phyloP scores from a whole-genome alignment of 805 yeast genomes.

The Lachancea waltii region DNA sequence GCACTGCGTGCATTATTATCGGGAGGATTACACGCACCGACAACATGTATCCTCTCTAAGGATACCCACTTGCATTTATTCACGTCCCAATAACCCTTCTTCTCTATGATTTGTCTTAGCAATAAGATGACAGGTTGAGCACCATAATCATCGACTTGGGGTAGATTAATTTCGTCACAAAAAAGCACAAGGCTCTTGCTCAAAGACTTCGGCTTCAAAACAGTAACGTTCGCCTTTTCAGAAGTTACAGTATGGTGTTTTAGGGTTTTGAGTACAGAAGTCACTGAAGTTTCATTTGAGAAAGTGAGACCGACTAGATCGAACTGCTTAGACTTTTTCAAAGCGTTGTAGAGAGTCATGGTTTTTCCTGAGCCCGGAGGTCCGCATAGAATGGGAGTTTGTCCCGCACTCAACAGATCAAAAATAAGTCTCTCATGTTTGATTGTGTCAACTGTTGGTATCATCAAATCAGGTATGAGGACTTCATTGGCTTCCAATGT shows the following conservation, averaged over 20 bases:
- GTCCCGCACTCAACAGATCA: slow-evolving; percentile 47
- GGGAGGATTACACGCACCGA: slow-evolving; percentile 95
- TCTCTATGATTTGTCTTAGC: slow-evolving; percentile 67
- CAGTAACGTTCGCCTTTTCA: slow-evolving; percentile 44
- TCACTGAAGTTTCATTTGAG: slow-evolving; percentile 71
- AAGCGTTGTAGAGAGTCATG: slow-evolving; percentile 71
- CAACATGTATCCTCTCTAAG: slow-evolving; percentile 61
- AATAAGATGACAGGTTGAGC: slow-evolving; percentile 67
- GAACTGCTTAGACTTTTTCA: slow-evolving; percentile 50
- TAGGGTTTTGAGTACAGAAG: slow-evolving; percentile 51
- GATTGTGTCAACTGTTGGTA: slow-evolving; percentile 75
- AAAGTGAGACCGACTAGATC: slow-evolving; percentile 69
- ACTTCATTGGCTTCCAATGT: slow-evolving; percentile 56
- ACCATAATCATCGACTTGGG: slow-evolving; percentile 62
- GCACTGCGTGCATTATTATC: slow-evolving; percentile 66
- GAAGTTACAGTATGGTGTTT: slow-evolving; percentile 67
- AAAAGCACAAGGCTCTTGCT: slow-evolving; percentile 76
- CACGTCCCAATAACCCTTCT: slow-evolving; percentile 70
- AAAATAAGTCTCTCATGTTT: slow-evolving; percentile 58
- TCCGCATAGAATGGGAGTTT: slow-evolving; percentile 73
- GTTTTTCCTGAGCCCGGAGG: slow-evolving; percentile 98
- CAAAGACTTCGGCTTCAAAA: slow-evolving; percentile 49
- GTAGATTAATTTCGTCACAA: slow-evolving; percentile 88
- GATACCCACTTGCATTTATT: slow-evolving; percentile 58
- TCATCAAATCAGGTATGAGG: slow-evolving; percentile 52